Evolutionary conservation across 371 early-diverging fungal genomes (phyloP).

Genomic region (Lichtheimia corymbifera): DNA sequence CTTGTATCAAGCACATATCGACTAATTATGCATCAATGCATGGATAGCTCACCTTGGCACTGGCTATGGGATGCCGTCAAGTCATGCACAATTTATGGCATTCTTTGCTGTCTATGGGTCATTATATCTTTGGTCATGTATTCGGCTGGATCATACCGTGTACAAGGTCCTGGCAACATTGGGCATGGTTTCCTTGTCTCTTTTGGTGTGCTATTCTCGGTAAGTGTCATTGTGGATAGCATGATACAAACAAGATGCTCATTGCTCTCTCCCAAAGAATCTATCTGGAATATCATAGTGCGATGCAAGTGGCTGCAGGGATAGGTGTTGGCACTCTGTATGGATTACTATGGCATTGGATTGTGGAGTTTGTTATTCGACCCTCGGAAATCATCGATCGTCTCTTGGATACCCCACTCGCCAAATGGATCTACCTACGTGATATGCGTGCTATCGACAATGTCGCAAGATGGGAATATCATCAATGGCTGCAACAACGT

Average conservation of each 20-base stretch:
- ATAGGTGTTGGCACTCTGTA: slow-evolving; percentile 55
- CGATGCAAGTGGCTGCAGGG: slow-evolving; percentile 77
- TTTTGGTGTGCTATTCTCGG: slow-evolving; percentile 60
- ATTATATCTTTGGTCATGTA: slow-evolving; percentile 60
- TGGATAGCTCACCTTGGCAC: slow-evolving; percentile 69
- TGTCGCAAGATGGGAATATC: slow-evolving; percentile 61
- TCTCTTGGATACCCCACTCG: slow-evolving; percentile 42
- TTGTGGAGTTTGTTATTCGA: slow-evolving; percentile 46
- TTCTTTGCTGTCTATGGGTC: slow-evolving; percentile 73
- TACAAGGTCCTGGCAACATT: slow-evolving; percentile 48
- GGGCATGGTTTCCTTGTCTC: slow-evolving; percentile 37
- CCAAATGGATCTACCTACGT: slow-evolving; percentile 54
- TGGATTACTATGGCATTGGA: slow-evolving; percentile 64
- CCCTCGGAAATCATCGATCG: slow-evolving; percentile 33
- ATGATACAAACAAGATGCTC: not conserved
- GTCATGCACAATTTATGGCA: slow-evolving; percentile 91
- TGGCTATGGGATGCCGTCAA: slow-evolving; percentile 95
- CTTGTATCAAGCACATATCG: not conserved
- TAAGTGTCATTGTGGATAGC: slow-evolving; percentile 19
- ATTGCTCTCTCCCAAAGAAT: slow-evolving; percentile 49
- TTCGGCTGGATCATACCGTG: slow-evolving; percentile 25
- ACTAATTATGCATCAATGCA: not conserved
- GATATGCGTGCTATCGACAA: slow-evolving; percentile 61
- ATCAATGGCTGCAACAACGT: slow-evolving; percentile 38
- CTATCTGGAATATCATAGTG: slow-evolving; percentile 83